Percentiles rank a stretch among this genome's conserved stretches.
Conservation (phyloP, 495 filamentous ascomycete species). For the Podospora comata region DNA sequence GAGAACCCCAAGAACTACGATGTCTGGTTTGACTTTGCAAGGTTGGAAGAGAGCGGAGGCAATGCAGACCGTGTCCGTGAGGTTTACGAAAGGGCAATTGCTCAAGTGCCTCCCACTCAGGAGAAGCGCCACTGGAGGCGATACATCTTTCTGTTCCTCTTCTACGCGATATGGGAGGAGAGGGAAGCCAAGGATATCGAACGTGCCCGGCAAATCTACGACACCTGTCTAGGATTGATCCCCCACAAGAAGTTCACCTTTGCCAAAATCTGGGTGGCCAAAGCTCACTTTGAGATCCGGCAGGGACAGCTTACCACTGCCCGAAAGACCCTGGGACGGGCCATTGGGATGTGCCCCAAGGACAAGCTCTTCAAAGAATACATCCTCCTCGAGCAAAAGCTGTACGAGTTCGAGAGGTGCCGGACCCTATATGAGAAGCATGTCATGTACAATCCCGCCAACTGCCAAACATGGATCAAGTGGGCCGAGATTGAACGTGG, state of each 20-base stretch:
- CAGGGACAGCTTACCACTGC: slow-evolving; percentile 76
- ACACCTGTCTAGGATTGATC: slow-evolving; percentile 79
- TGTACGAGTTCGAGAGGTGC: slow-evolving; percentile 89
- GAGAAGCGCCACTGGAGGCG: slow-evolving; percentile 97
- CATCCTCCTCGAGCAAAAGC: slow-evolving; percentile 82
- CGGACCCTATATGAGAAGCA: slow-evolving; percentile 91
- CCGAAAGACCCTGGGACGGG: slow-evolving; percentile 81
- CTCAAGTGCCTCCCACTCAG: slow-evolving; percentile 90
- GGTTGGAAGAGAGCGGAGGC: slow-evolving; percentile 80
- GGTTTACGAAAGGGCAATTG: slow-evolving; percentile 92
- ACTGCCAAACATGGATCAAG: slow-evolving; percentile 90
- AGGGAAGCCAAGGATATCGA: slow-evolving; percentile 73
- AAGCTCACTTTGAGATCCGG: slow-evolving; percentile 88
- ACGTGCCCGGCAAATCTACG: slow-evolving; percentile 85
- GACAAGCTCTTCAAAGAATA: slow-evolving; percentile 93
- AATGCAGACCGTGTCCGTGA: slow-evolving; percentile 81
- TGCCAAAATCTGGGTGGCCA: slow-evolving; percentile 91
- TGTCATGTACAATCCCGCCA: slow-evolving; percentile 83
- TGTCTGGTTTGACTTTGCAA: slow-evolving; percentile 91
- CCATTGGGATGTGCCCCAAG: slow-evolving; percentile 93
- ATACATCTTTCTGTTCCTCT: slow-evolving; percentile 97
- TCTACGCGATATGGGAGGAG: slow-evolving; percentile 95
- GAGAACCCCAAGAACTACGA: slow-evolving; percentile 95
- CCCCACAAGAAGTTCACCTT: slow-evolving; percentile 98
- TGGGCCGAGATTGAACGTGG: slow-evolving; percentile 90